These are phyloP conservation scores for Penicillium sp. DNA, from an alignment of 2,329 filamentous ascomycete species.

Conservation along the genomic window DNA sequence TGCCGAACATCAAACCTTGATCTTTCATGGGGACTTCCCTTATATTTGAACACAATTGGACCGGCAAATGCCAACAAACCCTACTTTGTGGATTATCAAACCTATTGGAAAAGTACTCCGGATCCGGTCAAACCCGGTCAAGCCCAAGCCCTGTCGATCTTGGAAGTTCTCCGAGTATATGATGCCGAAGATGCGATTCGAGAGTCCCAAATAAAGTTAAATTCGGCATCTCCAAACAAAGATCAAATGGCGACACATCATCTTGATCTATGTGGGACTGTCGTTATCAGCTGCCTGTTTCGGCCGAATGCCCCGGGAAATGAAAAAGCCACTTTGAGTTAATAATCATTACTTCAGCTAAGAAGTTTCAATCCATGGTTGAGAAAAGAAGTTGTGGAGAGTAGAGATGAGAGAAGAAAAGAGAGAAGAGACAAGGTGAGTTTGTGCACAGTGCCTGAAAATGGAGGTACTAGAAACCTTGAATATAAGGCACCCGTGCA, in stretches of 20 bases:
- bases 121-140: constrained; percentile 25
- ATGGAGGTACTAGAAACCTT: not conserved
- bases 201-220: constrained; percentile 14
- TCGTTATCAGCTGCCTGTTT: constrained; percentile 8
- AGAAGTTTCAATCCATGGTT: not conserved
- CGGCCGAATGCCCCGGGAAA: not conserved
- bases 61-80: too few relatives aligned
- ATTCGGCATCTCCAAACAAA: not conserved
- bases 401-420: not conserved
- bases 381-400: not conserved
- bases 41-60: too few relatives aligned
- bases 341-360: not conserved
- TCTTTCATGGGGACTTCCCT: not conserved
- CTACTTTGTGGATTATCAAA: not conserved
- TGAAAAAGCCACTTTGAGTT: not conserved
- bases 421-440: not conserved
- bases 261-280: not conserved
- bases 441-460: constrained; percentile 11
- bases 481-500: not conserved
- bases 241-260: not conserved
- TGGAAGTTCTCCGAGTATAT: constrained; percentile 2
- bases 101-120: constrained; percentile 17
- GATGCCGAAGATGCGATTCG: constrained; percentile 25
- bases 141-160: constrained; percentile 25
- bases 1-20: not conserved